Conservation (phyloP, 148 eudicot species). For the Vaccinium darrowii region DNA sequence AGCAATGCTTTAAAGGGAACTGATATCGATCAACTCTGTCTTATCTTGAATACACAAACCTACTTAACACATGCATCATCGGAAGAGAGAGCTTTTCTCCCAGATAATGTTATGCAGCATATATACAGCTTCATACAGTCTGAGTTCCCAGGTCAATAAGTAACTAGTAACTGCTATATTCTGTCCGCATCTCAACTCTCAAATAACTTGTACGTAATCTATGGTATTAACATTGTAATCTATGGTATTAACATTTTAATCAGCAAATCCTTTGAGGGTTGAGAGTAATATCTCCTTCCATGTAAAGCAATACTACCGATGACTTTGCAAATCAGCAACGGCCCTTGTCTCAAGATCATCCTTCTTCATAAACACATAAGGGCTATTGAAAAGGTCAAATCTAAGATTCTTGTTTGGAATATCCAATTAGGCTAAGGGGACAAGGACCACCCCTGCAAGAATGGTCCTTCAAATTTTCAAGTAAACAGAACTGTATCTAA, state of each 20-base stretch:
- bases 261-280: background rate
- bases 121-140: background rate
- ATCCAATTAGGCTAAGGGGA: background rate
- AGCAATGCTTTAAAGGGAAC: background rate
- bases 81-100: background rate
- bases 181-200: background rate
- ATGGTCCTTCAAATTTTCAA: background rate
- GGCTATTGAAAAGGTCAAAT: background rate
- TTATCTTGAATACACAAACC: background rate
- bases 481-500: background rate
- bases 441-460: background rate
- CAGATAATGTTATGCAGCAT: background rate
- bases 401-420: background rate
- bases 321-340: background rate
- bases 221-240: too few relatives aligned
- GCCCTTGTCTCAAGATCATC: background rate
- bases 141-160: background rate
- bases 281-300: background rate
- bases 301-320: background rate
- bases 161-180: background rate
- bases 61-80: background rate
- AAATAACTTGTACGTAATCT: background rate
- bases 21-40: background rate
- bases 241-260: background rate
- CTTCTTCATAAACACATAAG: background rate